phyloP scores from a whole-genome alignment of 176 grass and related monocot genomes.

The Oryza glumipatula region DNA sequence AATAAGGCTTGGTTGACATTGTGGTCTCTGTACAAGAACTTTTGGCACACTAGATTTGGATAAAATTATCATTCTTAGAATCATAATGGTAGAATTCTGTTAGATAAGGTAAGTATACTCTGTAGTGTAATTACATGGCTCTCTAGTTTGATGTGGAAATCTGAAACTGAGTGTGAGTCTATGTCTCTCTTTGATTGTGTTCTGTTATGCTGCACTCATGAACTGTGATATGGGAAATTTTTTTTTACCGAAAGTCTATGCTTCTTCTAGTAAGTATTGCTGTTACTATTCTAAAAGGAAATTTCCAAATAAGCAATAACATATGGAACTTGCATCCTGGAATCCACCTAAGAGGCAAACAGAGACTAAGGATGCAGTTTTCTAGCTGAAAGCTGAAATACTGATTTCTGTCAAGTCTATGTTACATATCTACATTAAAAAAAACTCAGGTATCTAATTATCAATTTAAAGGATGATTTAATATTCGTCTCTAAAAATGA shows the following conservation, averaged over 20 bases:
- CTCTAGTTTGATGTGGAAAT: background rate
- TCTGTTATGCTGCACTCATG: background rate
- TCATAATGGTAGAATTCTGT: background rate
- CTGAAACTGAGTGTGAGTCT: background rate
- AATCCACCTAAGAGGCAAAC: background rate
- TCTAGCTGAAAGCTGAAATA: background rate
- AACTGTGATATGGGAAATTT: background rate
- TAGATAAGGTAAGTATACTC: background rate
- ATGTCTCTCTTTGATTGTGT: background rate
- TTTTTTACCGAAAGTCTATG: background rate
- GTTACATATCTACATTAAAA: background rate
- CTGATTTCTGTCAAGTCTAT: background rate
- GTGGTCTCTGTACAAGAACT: background rate
- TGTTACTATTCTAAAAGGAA: background rate
- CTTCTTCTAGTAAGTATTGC: conserved; percentile 19
- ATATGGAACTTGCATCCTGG: background rate
- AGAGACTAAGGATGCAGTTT: conserved; percentile 1
- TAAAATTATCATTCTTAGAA: background rate
- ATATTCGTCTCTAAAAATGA: background rate
- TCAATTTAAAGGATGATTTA: background rate
- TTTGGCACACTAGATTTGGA: background rate
- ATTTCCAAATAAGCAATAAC: background rate
- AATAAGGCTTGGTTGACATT: background rate
- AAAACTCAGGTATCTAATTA: background rate
- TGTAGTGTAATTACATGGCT: background rate